phyloP scores from a whole-genome alignment of 2,329 filamentous ascomycete genomes.

The Lithohypha guttulata region DNA sequence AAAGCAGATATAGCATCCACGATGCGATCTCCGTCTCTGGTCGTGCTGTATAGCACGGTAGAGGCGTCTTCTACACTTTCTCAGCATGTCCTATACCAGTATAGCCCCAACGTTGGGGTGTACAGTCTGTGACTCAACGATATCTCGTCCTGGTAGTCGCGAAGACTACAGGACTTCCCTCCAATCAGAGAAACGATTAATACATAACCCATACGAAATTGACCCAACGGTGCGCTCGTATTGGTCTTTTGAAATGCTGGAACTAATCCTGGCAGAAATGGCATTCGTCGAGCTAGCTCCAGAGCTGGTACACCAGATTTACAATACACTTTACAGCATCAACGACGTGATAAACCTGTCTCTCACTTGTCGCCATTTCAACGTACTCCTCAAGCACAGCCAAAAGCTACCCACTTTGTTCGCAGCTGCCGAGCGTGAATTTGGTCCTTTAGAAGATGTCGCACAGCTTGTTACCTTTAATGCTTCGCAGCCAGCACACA shows the following conservation, averaged over 20 bases:
- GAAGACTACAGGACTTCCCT: constrained; percentile 9
- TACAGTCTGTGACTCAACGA: constrained; percentile 30
- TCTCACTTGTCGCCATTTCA: constrained; percentile 45
- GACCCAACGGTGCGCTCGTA: constrained; percentile 2
- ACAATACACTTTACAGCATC: constrained; percentile 42
- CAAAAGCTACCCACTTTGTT: constrained; percentile 46
- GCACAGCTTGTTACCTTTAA: constrained; percentile 52
- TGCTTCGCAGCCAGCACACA: constrained; percentile 46
- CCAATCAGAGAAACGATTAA: background rate
- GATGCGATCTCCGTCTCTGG: background rate
- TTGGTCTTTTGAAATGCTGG: background rate
- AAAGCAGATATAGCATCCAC: constrained; percentile 1
- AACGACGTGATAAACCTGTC: constrained; percentile 45
- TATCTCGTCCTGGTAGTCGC: constrained; percentile 22
- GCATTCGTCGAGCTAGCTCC: constrained; percentile 45
- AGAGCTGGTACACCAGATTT: constrained; percentile 49
- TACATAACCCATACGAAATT: constrained; percentile 7
- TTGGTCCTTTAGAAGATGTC: constrained; percentile 48
- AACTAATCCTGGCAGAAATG: constrained; percentile 30
- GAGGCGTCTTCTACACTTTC: background rate
- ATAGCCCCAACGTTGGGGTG: constrained; percentile 49
- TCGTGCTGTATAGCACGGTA: background rate
- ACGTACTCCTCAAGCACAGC: constrained; percentile 41
- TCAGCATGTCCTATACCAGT: constrained; percentile 20
- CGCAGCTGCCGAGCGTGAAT: constrained; percentile 43